Evolutionary conservation across 2,329 filamentous ascomycete genomes (phyloP).

Genomic region (Colletotrichum chlorophyti): DNA sequence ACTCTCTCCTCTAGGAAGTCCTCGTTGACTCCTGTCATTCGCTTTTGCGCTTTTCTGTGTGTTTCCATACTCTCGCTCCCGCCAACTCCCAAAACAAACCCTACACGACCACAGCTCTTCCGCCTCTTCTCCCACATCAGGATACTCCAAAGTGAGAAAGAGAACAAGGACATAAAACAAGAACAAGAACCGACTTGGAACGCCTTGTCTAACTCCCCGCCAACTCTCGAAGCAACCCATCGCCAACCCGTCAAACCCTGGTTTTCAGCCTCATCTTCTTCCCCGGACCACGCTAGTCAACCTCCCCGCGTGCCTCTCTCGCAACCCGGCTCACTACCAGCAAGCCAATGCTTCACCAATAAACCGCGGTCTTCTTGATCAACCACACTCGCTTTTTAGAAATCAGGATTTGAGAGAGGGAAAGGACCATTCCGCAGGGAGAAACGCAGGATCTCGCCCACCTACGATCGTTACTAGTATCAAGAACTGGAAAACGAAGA

Average conservation of each 20-base stretch:
- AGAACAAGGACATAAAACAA: neutral
- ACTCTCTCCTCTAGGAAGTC: conserved; percentile 64
- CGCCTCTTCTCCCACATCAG: conserved; percentile 23
- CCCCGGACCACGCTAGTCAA: neutral
- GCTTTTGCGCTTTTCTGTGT: conserved; percentile 63
- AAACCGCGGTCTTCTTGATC: conserved; percentile 25
- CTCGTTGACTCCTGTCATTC: conserved; percentile 79
- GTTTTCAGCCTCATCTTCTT: conserved; percentile 9
- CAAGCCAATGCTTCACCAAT: conserved; percentile 20
- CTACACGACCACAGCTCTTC: conserved; percentile 34
- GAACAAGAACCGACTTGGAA: neutral
- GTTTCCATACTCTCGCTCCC: conserved; percentile 48
- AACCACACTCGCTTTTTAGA: conserved; percentile 42
- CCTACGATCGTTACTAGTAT: conserved; percentile 47
- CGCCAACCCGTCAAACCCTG: conserved; percentile 12
- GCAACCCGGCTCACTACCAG: conserved; percentile 5
- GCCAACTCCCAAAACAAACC: conserved; percentile 29
- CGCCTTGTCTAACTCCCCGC: neutral
- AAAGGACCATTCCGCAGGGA: conserved; percentile 1
- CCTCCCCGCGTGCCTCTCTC: neutral
- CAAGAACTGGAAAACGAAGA: conserved; percentile 21
- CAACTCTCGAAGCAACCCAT: conserved; percentile 2
- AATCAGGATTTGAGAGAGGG: conserved; percentile 8
- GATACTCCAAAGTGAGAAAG: conserved; percentile 28
- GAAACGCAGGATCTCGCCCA: conserved; percentile 29